phyloP scores from a whole-genome alignment of 495 filamentous ascomycete genomes.

The Aspergillus cavernicola region DNA sequence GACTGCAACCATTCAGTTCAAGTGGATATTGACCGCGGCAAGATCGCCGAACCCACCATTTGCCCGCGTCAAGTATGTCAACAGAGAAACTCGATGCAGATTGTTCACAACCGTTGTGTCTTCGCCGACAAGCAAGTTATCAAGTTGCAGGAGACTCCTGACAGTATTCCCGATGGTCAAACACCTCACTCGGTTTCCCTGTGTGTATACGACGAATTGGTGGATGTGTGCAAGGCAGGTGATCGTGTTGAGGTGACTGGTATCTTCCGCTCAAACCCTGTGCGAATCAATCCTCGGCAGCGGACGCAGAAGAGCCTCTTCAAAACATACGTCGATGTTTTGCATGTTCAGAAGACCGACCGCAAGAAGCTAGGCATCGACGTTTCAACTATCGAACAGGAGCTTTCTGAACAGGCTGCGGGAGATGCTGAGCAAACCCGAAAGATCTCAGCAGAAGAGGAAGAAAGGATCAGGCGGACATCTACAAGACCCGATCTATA shows the following conservation, averaged over 20 bases:
- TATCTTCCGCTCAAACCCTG: slow-evolving; percentile 91
- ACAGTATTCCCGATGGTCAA: slow-evolving; percentile 90
- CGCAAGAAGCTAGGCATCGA: slow-evolving; percentile 91
- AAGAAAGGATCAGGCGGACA: slow-evolving; percentile 80
- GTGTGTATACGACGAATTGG: slow-evolving; percentile 94
- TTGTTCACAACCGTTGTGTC: slow-evolving; percentile 90
- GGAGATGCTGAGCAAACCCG: slow-evolving; percentile 75
- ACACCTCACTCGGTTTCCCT: slow-evolving; percentile 96
- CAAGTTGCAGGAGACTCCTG: slow-evolving; percentile 96
- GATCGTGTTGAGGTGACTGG: slow-evolving; percentile 95
- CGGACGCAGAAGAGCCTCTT: slow-evolving; percentile 88
- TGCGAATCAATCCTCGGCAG: slow-evolving; percentile 92
- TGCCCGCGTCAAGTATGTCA: slow-evolving; percentile 85
- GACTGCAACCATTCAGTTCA: slow-evolving; percentile 87
- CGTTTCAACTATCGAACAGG: slow-evolving; percentile 81
- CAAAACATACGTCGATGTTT: slow-evolving; percentile 95
- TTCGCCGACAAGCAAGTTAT: slow-evolving; percentile 99
- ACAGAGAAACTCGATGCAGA: slow-evolving; percentile 92
- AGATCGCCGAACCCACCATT: slow-evolving; percentile 88
- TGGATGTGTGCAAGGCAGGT: slow-evolving; percentile 96
- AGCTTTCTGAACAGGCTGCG: slow-evolving; percentile 69
- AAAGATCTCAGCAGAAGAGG: slow-evolving; percentile 85
- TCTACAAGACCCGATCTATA: slow-evolving; percentile 85
- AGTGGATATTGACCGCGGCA: slow-evolving; percentile 89
- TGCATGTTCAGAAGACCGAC: slow-evolving; percentile 96